These are phyloP conservation scores for Cladosporium austrohemisphaericum DNA, from an alignment of 2,329 filamentous ascomycete species.

Conservation along the genomic window DNA sequence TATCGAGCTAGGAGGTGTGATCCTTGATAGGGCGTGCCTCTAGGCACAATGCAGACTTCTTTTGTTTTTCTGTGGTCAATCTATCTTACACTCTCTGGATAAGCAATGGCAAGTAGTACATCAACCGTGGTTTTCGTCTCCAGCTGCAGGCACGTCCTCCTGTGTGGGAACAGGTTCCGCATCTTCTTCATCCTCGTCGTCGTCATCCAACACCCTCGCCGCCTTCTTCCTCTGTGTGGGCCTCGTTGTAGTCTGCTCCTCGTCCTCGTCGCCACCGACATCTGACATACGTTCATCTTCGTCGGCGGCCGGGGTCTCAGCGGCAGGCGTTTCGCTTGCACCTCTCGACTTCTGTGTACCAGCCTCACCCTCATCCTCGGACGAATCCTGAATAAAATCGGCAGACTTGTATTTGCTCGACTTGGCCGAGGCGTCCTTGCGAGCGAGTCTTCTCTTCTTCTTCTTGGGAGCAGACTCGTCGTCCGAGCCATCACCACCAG, in stretches of 20 bases:
- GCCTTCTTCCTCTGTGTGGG: conserved; percentile 28
- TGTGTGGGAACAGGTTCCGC: conserved; percentile 16
- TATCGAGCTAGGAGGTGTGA: too few relatives aligned
- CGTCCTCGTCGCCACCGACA: conserved; percentile 18
- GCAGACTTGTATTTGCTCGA: conserved; percentile 73
- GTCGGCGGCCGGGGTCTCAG: conserved; percentile 26
- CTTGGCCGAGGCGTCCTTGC: conserved; percentile 43
- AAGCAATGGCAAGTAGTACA: too few relatives aligned
- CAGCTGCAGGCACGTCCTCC: conserved; percentile 16
- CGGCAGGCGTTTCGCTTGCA: conserved; percentile 18
- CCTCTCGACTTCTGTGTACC: conserved; percentile 7
- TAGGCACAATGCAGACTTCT: neutral
- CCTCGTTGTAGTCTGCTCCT: conserved; percentile 14
- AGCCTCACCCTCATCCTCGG: conserved; percentile 49
- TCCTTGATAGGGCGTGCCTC: too few relatives aligned
- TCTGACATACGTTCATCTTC: conserved; percentile 29
- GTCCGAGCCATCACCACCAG: conserved; percentile 43
- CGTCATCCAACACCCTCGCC: conserved; percentile 32
- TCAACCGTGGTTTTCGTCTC: neutral
- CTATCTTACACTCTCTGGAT: conserved; percentile 6
- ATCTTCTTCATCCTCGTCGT: conserved; percentile 35
- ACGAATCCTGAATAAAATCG: conserved; percentile 77
- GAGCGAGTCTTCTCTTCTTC: conserved; percentile 59
- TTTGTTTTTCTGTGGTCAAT: too few relatives aligned
- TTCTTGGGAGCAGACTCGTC: conserved; percentile 59